phyloP scores from a whole-genome alignment of 805 yeast species.

The Lipomyces yamadae region DNA sequence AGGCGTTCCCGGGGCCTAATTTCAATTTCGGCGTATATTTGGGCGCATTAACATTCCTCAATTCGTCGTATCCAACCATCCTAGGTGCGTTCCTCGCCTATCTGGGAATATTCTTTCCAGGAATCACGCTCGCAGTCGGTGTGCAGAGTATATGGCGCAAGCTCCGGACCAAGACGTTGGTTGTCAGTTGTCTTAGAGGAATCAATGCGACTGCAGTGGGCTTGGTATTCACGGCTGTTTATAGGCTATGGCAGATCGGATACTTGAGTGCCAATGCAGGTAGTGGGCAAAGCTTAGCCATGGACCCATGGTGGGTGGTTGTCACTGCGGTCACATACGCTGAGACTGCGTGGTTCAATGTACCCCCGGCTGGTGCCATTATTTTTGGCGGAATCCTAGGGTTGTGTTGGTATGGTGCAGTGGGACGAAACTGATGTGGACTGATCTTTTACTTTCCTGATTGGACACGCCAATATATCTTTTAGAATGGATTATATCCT shows the following conservation, averaged over 20 bases:
- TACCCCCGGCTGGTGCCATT: slow-evolving; percentile 24
- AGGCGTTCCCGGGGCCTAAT: slow-evolving; percentile 33
- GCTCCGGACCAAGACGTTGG: slow-evolving; percentile 10
- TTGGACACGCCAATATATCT: too few species aligned
- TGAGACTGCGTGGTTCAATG: slow-evolving; percentile 13
- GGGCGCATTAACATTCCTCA: slow-evolving; percentile 22
- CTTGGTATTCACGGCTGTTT: slow-evolving; percentile 24
- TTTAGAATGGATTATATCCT: too few species aligned
- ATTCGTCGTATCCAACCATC: slow-evolving; percentile 1
- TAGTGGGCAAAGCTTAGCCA: slow-evolving; percentile 17
- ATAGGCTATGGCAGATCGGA: slow-evolving; percentile 26
- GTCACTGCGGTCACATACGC: slow-evolving; percentile 25
- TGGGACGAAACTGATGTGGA: background rate
- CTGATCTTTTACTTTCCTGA: too few species aligned
- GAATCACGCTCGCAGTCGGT: slow-evolving; percentile 22
- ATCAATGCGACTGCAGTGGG: slow-evolving; percentile 27
- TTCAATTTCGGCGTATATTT: slow-evolving; percentile 30
- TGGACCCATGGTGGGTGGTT: slow-evolving; percentile 32
- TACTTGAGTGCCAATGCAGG: slow-evolving; percentile 7
- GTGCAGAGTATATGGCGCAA: slow-evolving; percentile 20
- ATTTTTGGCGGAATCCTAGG: slow-evolving; percentile 25
- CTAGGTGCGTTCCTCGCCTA: slow-evolving; percentile 26
- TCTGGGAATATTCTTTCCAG: slow-evolving; percentile 26
- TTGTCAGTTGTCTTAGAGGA: slow-evolving; percentile 24
- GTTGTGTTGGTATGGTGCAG: slow-evolving; percentile 21